Conservation (phyloP, 106 monocot genomes). For the Acorus calamus region DNA sequence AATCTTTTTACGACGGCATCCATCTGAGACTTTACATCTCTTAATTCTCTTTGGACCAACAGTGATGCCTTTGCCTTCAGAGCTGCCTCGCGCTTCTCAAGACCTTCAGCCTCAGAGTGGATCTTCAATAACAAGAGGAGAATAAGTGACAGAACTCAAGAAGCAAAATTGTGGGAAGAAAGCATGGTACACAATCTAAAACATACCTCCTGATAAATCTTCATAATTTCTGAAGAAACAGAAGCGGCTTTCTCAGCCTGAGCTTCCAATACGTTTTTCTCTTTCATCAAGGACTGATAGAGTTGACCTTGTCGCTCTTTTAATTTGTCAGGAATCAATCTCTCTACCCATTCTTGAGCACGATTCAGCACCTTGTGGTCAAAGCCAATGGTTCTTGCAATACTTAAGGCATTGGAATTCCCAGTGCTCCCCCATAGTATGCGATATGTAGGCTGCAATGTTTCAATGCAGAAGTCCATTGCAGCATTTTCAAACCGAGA, state of each 20-base stretch:
- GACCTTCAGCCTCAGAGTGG: slow-evolving; percentile 56
- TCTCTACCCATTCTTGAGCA: slow-evolving; percentile 70
- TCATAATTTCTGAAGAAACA: slow-evolving; percentile 50
- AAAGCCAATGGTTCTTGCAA: slow-evolving; percentile 82
- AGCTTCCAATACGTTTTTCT: slow-evolving; percentile 44
- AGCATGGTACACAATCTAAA: slow-evolving; percentile 3
- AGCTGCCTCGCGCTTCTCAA: slow-evolving; percentile 41
- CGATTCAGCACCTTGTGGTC: slow-evolving; percentile 54
- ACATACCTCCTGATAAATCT: slow-evolving; percentile 56
- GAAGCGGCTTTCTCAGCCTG: slow-evolving; percentile 57
- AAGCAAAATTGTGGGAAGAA: background rate
- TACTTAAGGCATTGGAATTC: slow-evolving; percentile 79
- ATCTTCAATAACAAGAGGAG: slow-evolving; percentile 26
- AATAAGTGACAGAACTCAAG: too few species aligned
- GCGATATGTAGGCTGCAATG: slow-evolving; percentile 65
- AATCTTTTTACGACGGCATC: slow-evolving; percentile 50
- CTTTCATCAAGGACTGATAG: slow-evolving; percentile 58
- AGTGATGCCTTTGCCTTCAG: slow-evolving; percentile 52
- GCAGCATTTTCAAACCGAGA: slow-evolving; percentile 86
- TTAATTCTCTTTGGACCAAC: slow-evolving; percentile 39
- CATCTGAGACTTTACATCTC: slow-evolving; percentile 41
- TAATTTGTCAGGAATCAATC: slow-evolving; percentile 63
- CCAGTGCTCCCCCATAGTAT: slow-evolving; percentile 82
- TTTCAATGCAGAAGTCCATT: slow-evolving; percentile 77
- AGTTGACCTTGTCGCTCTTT: slow-evolving; percentile 68